A percentile compares a stretch with the other conserved stretches of the same genome.
These are phyloP conservation scores for Protea cynaroides DNA, from an alignment of 164 flowering plant genomes.

Conservation along the genomic window DNA sequence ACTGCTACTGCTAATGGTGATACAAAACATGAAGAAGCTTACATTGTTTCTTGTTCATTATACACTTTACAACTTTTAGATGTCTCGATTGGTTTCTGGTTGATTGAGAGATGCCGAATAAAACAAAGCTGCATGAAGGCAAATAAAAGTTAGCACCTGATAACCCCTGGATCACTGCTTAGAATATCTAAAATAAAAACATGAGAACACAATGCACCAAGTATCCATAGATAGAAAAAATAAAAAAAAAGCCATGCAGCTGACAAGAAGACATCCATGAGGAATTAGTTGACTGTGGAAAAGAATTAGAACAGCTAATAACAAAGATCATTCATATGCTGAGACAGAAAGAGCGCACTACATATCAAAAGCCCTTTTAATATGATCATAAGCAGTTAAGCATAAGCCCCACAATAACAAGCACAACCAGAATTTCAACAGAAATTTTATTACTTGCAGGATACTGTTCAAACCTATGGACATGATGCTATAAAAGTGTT, in stretches of 20 bases:
- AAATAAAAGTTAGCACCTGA: not conserved
- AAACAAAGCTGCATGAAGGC: conserved; percentile 38
- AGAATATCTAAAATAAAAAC: not conserved
- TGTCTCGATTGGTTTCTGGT: conserved; percentile 18
- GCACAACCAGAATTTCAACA: no score
- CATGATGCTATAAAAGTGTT: no score
- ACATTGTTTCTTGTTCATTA: conserved; percentile 20
- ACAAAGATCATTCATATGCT: not conserved
- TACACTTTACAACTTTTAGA: conserved; percentile 16
- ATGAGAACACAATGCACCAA: not conserved
- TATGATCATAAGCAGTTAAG: no score
- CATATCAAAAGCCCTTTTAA: no score
- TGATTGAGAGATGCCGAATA: conserved; percentile 37
- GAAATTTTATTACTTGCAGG: no score
- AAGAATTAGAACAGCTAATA: no score
- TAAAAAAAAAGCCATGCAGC: not conserved
- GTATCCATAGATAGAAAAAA: not conserved
- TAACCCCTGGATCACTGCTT: not conserved
- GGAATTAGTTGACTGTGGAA: no score
- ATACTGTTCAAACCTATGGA: no score
- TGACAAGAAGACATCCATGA: not conserved
- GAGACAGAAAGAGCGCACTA: no score
- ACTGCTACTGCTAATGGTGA: no score
- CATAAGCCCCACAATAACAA: no score
- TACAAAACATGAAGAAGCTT: conserved; percentile 14